Evolutionary conservation across 768 basidiomycete genomes (phyloP).

Genomic region (Amyloporia xantha): DNA sequence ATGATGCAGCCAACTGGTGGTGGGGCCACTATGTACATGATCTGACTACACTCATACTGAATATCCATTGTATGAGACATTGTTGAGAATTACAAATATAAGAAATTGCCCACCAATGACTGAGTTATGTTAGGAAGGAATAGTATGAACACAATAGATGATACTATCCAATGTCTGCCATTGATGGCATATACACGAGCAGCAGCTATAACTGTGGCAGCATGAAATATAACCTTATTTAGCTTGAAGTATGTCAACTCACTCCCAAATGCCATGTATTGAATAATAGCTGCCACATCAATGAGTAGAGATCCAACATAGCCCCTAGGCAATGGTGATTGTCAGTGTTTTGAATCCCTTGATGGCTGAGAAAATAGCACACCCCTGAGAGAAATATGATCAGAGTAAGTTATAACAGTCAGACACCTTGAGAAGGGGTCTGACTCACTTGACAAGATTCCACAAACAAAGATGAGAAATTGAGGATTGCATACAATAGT

Average conservation of each 20-base stretch:
- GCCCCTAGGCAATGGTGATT: background rate
- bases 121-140: background rate
- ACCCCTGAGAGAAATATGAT: background rate
- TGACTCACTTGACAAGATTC: background rate
- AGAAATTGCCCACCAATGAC: background rate
- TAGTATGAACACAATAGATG: background rate
- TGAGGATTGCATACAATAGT: background rate
- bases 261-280: background rate
- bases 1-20: background rate
- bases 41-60: background rate
- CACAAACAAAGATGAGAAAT: background rate
- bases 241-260: background rate
- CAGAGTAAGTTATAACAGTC: background rate
- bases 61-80: background rate
- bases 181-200: background rate
- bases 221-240: background rate
- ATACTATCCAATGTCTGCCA: background rate
- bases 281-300: background rate
- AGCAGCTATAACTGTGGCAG: background rate
- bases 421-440: background rate
- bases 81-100: background rate
- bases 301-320: background rate
- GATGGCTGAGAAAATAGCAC: background rate
- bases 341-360: background rate
- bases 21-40: background rate